Conservation (phyloP, 495 filamentous ascomycete genomes). For the Podospora australis region DNA sequence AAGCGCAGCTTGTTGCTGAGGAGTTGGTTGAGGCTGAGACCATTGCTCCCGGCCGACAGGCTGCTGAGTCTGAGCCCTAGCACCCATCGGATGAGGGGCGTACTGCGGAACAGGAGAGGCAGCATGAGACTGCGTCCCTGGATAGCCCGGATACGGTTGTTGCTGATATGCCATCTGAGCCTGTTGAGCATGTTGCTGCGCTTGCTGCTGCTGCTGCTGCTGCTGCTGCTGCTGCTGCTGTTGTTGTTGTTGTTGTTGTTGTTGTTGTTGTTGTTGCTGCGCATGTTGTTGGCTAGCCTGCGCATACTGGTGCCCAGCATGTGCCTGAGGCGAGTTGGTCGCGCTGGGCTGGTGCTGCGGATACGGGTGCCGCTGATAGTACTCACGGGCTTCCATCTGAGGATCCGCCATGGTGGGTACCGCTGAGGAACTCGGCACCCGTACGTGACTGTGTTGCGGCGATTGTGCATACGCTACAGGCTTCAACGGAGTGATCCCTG, state of each 20-base stretch:
- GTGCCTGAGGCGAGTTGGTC: slow-evolving; percentile 34
- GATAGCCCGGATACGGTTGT: slow-evolving; percentile 12
- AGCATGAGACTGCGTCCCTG: slow-evolving; percentile 15
- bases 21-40: slow-evolving; percentile 10
- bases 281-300: slow-evolving; percentile 22
- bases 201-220: slow-evolving; percentile 14
- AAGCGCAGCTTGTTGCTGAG: slow-evolving; percentile 6
- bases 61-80: slow-evolving; percentile 11
- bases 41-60: slow-evolving; percentile 15
- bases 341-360: slow-evolving; percentile 28
- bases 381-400: slow-evolving; percentile 27
- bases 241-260: slow-evolving; percentile 19
- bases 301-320: slow-evolving; percentile 36
- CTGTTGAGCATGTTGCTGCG: slow-evolving; percentile 5
- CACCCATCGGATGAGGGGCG: slow-evolving; percentile 19
- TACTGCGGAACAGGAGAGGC: slow-evolving; percentile 24
- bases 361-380: slow-evolving; percentile 34
- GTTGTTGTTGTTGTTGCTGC: slow-evolving; percentile 11
- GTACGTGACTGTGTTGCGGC: slow-evolving; percentile 34
- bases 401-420: slow-evolving; percentile 28
- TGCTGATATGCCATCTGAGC: not conserved
- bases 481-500: slow-evolving; percentile 43
- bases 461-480: slow-evolving; percentile 36
- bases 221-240: slow-evolving; percentile 16
- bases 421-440: slow-evolving; percentile 28